Evolutionary conservation across 805 yeast species (phyloP).

Genomic region (Kuraishia ogatae): DNA sequence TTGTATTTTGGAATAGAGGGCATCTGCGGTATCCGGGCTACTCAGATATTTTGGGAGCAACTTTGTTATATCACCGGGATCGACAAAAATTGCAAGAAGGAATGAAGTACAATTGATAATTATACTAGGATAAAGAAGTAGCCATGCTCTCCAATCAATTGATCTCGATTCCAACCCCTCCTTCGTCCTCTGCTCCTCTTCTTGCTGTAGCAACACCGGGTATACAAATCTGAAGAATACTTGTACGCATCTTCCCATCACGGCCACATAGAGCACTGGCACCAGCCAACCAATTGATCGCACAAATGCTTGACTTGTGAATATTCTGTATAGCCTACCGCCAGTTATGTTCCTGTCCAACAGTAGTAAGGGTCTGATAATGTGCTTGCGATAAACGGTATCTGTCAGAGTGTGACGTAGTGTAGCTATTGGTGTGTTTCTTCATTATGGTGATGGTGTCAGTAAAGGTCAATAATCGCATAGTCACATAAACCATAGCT

Average conservation of each 20-base stretch:
- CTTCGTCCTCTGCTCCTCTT: slow-evolving; percentile 2
- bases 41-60: slow-evolving; percentile 6
- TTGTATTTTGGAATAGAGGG: neutral
- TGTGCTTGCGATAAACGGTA: neutral
- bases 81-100: slow-evolving; percentile 26
- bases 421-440: neutral
- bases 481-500: too few species aligned
- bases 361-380: slow-evolving; percentile 3
- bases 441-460: neutral
- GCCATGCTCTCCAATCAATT: slow-evolving; percentile 6
- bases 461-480: too few species aligned
- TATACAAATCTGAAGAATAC: slow-evolving; percentile 17
- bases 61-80: slow-evolving; percentile 30
- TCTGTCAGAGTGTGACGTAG: neutral
- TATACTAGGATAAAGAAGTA: slow-evolving; percentile 24
- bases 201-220: slow-evolving; percentile 3
- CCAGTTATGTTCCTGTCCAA: slow-evolving; percentile 16
- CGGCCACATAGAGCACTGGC: slow-evolving; percentile 30
- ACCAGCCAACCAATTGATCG: slow-evolving; percentile 31
- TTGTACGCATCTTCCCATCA: slow-evolving; percentile 21
- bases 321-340: slow-evolving; percentile 11
- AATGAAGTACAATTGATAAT: slow-evolving; percentile 25
- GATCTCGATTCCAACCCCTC: slow-evolving; percentile 6
- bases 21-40: neutral
- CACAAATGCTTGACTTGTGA: slow-evolving; percentile 5